phyloP scores from a whole-genome alignment of 768 basidiomycete genomes.

The Russula brevipes region DNA sequence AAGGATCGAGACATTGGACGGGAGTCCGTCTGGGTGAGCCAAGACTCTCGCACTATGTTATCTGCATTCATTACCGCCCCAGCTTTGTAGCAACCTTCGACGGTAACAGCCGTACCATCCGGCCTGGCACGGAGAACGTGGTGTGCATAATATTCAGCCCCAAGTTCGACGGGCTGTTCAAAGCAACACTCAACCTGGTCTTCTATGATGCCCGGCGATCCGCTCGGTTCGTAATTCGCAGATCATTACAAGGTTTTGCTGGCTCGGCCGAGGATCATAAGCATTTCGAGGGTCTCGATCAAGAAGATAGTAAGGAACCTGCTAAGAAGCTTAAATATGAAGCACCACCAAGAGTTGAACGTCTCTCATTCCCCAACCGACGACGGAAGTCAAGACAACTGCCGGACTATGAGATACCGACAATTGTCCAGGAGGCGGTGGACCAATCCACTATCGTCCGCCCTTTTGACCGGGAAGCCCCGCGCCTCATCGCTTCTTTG shows the following conservation, averaged over 20 bases:
- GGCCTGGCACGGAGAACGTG: conserved; percentile 5
- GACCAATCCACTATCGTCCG: not conserved
- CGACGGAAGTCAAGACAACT: conserved; percentile 1
- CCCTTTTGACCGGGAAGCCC: not conserved
- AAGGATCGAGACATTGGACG: conserved; percentile 4
- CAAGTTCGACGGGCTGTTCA: conserved; percentile 13
- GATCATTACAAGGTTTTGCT: conserved; percentile 5
- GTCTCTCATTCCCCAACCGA: not conserved
- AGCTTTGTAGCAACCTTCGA: conserved; percentile 14
- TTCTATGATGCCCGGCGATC: conserved; percentile 5
- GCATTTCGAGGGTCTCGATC: conserved; percentile 2
- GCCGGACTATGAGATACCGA: conserved; percentile 10
- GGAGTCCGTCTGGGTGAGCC: conserved; percentile 12
- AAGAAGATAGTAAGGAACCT: not conserved
- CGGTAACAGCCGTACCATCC: conserved; percentile 2
- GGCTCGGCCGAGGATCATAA: conserved; percentile 14
- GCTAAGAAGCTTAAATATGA: not conserved
- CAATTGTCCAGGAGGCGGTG: not conserved
- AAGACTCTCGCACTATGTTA: not conserved
- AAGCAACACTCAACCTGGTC: conserved; percentile 9
- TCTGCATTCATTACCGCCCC: not conserved
- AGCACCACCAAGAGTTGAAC: conserved; percentile 2
- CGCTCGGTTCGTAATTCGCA: conserved; percentile 2
- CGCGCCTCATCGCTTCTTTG: not conserved
- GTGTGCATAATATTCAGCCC: conserved; percentile 13